phyloP scores from a whole-genome alignment of 257 asterid genomes.

The Linaria vulgaris region DNA sequence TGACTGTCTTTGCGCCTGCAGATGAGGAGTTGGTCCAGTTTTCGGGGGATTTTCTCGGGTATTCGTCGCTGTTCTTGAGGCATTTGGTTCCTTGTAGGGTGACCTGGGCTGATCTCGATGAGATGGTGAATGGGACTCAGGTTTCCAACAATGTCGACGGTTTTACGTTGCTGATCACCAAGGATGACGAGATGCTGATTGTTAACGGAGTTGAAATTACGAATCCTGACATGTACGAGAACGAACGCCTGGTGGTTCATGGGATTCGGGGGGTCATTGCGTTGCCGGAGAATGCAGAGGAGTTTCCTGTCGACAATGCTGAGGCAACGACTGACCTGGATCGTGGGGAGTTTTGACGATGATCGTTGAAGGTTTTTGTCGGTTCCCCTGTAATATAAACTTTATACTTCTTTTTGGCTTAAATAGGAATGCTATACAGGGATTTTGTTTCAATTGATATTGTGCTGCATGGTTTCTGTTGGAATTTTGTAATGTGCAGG shows the following conservation, averaged over 20 bases:
- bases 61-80: slow-evolving; percentile 52
- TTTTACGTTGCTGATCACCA: slow-evolving; percentile 40
- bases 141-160: slow-evolving; percentile 46
- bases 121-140: slow-evolving; percentile 44
- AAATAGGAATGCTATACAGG: no score
- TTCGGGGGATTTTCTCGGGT: slow-evolving; percentile 47
- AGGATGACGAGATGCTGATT: slow-evolving; percentile 34
- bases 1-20: slow-evolving; percentile 73
- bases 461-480: no score
- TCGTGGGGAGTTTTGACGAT: not conserved
- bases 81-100: slow-evolving; percentile 67
- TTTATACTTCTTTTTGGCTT: no score
- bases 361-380: not conserved
- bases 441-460: no score
- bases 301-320: not conserved
- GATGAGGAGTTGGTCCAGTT: slow-evolving; percentile 47
- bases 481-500: no score
- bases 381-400: no score
- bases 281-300: slow-evolving; percentile 37
- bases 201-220: slow-evolving; percentile 64
- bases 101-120: slow-evolving; percentile 48
- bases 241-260: slow-evolving; percentile 59
- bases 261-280: slow-evolving; percentile 55
- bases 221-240: slow-evolving; percentile 60
- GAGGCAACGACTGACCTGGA: not conserved